Conservation (phyloP, 441 rosid species). For the Viola pubescens region DNA sequence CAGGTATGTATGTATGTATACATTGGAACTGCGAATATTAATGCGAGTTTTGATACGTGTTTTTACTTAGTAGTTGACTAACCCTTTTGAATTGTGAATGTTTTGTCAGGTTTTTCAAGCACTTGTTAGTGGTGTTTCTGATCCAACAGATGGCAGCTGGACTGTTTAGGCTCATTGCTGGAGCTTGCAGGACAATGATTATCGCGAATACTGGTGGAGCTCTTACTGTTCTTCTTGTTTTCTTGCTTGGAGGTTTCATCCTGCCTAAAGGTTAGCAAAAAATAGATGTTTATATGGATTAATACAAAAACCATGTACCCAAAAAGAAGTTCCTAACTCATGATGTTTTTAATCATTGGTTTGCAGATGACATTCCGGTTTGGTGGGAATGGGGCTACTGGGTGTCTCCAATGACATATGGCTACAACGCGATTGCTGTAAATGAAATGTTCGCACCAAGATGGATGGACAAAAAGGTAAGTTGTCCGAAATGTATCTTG, state of each 20-base stretch:
- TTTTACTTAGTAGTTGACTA: not conserved
- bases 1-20: conserved; percentile 35
- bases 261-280: conserved; percentile 42
- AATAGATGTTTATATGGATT: not conserved
- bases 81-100: not conserved
- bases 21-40: too few relatives aligned
- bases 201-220: conserved; percentile 60
- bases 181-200: conserved; percentile 56
- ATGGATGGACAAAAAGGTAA: conserved; percentile 46
- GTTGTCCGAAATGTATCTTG: not conserved
- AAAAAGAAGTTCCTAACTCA: not conserved
- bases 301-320: not conserved
- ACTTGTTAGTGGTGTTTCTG: conserved; percentile 42
- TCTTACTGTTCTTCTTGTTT: conserved; percentile 39
- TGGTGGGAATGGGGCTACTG: conserved; percentile 88
- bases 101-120: conserved; percentile 54
- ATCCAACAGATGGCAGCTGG: conserved; percentile 75
- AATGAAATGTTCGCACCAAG: conserved; percentile 64
- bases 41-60: not conserved
- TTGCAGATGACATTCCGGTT: conserved; percentile 47
- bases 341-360: not conserved
- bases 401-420: conserved; percentile 70
- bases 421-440: conserved; percentile 46
- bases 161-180: conserved; percentile 52
- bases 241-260: conserved; percentile 76